Base-by-base conservation (phyloP, 1,139 yeast species). In the Diutina ranongensis region DNA sequence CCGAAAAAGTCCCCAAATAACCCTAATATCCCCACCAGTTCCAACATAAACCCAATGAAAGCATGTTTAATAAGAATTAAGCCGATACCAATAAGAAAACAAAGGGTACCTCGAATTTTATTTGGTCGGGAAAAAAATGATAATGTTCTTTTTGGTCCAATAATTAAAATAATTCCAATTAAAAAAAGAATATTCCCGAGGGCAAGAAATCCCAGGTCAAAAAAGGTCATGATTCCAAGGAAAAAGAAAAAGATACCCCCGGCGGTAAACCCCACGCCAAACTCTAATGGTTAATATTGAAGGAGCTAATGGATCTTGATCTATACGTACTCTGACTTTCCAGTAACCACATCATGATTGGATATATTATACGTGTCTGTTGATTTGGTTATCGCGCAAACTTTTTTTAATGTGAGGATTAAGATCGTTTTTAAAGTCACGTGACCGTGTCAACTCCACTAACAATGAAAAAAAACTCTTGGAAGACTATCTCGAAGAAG, bases 211-310 rank as follows among this genome's bases (percentile, higher is more conserved):
- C 94, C 94, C 9, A 95, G 74, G 60, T 92, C 97, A 58, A 92
- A 92, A 52, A 92, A 80, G 25, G 96, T 78, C 58, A 88, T 58
- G 40, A 92, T 74, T 12, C 98, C 98, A 35, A 89, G 68, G 8
- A 86, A 60, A 62, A 92, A 84, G 60, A 87, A 83, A 44, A 85
- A 62, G 48, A 83, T 75, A 49, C 92, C 97, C 25, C 84, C 85
- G 22, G 95, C 89, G 13, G 96, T 86, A 70, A 89, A 84, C 9
- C 88, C 96, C 25, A 87, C 97, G 28, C 98, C 98, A 57, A 82
- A 82, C 63, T 88, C 95, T 86, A 53, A 20, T 8, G 28, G 45
- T 41, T 35, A 36, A 45, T 61, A 63, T 63, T n/a, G 3, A n/a
- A 9, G 25, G 7, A 19, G 9, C 12, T 15, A 8, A 3, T 19